Evolutionary conservation across 345 rosid genomes (phyloP).

Genomic region (Stellera chamaejasme): DNA sequence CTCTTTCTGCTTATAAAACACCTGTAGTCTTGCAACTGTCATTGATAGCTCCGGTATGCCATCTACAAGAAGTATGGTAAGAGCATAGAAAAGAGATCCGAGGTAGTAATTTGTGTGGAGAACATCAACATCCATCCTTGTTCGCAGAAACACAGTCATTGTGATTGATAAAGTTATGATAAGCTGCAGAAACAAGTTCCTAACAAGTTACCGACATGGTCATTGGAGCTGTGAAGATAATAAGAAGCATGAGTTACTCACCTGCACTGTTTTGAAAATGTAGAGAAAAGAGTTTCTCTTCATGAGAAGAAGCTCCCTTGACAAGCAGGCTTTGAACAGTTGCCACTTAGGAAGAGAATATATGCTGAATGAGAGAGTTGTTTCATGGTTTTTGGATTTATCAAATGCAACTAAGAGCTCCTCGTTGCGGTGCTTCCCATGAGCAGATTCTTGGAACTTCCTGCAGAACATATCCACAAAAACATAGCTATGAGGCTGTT

Average conservation of each 20-base stretch:
- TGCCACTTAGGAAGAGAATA: slow-evolving; percentile 46
- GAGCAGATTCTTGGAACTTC: slow-evolving; percentile 26
- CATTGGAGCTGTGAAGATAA: not conserved
- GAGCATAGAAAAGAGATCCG: slow-evolving; percentile 43
- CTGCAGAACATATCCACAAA: slow-evolving; percentile 30
- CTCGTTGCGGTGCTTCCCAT: slow-evolving; percentile 26
- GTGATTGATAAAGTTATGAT: slow-evolving; percentile 35
- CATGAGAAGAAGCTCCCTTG: slow-evolving; percentile 57
- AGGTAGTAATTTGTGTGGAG: slow-evolving; percentile 40
- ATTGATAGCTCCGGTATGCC: slow-evolving; percentile 43
- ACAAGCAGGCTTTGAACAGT: slow-evolving; percentile 45
- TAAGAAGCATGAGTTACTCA: slow-evolving; percentile 5
- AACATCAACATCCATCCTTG: slow-evolving; percentile 34
- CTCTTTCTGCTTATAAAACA: slow-evolving; percentile 56
- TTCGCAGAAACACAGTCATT: slow-evolving; percentile 46
- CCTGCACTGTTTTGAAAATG: slow-evolving; percentile 45
- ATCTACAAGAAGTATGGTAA: slow-evolving; percentile 32
- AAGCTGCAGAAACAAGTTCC: slow-evolving; percentile 27
- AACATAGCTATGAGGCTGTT: slow-evolving; percentile 24
- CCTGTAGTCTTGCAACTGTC: slow-evolving; percentile 40
- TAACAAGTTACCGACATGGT: not conserved
- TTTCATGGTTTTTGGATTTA: slow-evolving; percentile 25
- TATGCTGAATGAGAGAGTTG: slow-evolving; percentile 29
- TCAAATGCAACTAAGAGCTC: slow-evolving; percentile 31
- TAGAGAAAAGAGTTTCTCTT: slow-evolving; percentile 55